phyloP scores from a whole-genome alignment of 2,329 filamentous ascomycete genomes.

The Pyrenophora teres region DNA sequence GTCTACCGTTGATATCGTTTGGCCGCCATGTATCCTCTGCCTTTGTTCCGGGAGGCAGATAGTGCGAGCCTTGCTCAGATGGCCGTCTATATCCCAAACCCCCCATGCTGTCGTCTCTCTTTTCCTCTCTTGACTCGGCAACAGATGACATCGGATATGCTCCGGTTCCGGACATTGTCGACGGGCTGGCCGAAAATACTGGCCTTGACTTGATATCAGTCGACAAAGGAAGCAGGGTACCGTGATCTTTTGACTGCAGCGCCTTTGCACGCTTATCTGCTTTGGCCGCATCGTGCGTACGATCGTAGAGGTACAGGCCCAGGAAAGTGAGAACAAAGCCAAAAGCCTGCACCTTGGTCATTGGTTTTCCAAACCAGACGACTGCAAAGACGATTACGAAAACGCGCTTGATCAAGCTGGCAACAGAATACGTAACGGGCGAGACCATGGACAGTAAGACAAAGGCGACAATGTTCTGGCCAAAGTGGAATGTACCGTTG shows the following conservation, averaged over 20 bases:
- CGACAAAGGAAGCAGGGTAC: conserved; percentile 70
- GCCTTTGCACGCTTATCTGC: conserved; percentile 76
- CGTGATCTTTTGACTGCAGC: conserved; percentile 65
- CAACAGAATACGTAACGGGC: conserved; percentile 95
- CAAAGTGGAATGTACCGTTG: conserved; percentile 96
- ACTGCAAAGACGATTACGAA: conserved; percentile 96
- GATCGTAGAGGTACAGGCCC: conserved; percentile 93
- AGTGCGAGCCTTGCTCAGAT: conserved; percentile 52
- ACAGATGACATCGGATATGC: conserved; percentile 33
- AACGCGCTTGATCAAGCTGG: conserved; percentile 93
- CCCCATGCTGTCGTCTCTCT: conserved; percentile 62
- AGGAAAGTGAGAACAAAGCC: conserved; percentile 90
- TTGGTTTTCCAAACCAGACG: conserved; percentile 92
- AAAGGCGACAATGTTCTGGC: conserved; percentile 94
- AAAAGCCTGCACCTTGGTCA: conserved; percentile 78
- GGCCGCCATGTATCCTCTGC: conserved; percentile 80
- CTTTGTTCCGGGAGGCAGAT: conserved; percentile 78
- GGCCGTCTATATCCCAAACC: conserved; percentile 53
- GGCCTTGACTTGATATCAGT: conserved; percentile 37
- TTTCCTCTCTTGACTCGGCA: conserved; percentile 52
- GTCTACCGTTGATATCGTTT: conserved; percentile 29
- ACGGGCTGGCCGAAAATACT: conserved; percentile 49
- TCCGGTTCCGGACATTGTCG: conserved; percentile 42
- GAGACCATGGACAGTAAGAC: conserved; percentile 89
- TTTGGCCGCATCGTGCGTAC: conserved; percentile 84